Conservation (phyloP, 1,139 yeast genomes). For the Geotrichum reessii region DNA sequence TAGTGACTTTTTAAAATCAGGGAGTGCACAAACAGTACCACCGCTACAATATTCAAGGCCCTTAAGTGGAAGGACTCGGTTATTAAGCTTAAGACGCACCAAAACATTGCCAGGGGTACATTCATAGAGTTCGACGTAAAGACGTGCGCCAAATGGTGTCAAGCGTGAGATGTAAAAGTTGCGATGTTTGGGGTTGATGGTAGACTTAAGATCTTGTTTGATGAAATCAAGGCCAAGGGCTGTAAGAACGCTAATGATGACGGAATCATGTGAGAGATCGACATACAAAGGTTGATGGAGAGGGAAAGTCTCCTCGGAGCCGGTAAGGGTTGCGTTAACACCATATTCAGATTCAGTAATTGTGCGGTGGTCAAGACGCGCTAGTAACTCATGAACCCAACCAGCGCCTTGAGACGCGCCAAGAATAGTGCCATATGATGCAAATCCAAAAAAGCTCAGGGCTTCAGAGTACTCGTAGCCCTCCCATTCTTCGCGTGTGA, state of each 20-base stretch:
- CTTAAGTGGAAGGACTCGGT: slow-evolving; percentile 39
- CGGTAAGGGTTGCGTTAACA: slow-evolving; percentile 37
- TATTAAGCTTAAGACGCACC: slow-evolving; percentile 38
- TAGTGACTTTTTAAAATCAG: slow-evolving; percentile 35
- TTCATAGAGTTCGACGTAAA: slow-evolving; percentile 38
- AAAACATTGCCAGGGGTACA: slow-evolving; percentile 26
- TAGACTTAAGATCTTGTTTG: slow-evolving; percentile 34
- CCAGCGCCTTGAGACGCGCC: slow-evolving; percentile 42
- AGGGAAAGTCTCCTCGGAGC: slow-evolving; percentile 35
- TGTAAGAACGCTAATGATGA: slow-evolving; percentile 38
- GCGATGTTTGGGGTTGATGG: slow-evolving; percentile 36
- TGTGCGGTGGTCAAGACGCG: slow-evolving; percentile 33
- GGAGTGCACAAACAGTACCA: slow-evolving; percentile 36
- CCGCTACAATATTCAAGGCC: slow-evolving; percentile 38
- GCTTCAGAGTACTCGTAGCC: slow-evolving; percentile 45
- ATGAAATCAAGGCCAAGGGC: slow-evolving; percentile 40
- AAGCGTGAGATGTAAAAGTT: slow-evolving; percentile 39
- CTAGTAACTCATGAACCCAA: slow-evolving; percentile 39
- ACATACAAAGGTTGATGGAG: slow-evolving; percentile 40
- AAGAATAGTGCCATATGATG: slow-evolving; percentile 37
- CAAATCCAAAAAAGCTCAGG: slow-evolving; percentile 39
- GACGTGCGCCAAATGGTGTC: slow-evolving; percentile 43
- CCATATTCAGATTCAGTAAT: slow-evolving; percentile 31
- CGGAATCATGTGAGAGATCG: slow-evolving; percentile 43
- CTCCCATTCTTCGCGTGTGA: slow-evolving; percentile 47